Conservation (phyloP, 2,329 filamentous ascomycete genomes). For the Ceratocystis ficicola region DNA sequence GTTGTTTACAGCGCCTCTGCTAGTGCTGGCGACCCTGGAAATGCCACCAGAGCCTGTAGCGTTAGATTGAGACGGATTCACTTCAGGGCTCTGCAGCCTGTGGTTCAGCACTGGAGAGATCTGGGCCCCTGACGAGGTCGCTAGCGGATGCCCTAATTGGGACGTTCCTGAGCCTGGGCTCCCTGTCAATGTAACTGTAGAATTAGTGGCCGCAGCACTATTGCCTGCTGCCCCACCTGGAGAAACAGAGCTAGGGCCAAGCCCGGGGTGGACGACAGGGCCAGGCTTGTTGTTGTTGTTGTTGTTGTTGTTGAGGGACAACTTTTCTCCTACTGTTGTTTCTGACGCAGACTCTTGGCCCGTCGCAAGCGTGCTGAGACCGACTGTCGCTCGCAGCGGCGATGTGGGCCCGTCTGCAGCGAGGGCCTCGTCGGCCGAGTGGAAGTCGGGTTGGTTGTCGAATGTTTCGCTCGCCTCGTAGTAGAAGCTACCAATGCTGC, state of each 20-base stretch:
- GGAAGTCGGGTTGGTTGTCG: not conserved
- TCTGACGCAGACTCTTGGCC: not conserved
- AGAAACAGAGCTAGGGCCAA: not conserved
- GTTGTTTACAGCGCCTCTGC: not conserved
- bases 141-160: not conserved
- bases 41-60: not conserved
- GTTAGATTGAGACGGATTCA: not conserved
- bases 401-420: not conserved
- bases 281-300: too few species aligned
- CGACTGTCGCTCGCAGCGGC: not conserved
- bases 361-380: not conserved
- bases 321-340: too few species aligned
- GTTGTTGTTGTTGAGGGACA: too few species aligned
- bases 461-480: not conserved
- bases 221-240: not conserved
- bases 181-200: not conserved
- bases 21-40: not conserved
- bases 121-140: not conserved
- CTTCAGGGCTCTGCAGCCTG: constrained; percentile 7
- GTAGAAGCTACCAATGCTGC: constrained; percentile 10
- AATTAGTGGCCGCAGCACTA: constrained; percentile 3
- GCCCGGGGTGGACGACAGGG: not conserved
- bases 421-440: not conserved
- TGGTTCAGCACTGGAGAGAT: not conserved
- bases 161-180: not conserved